phyloP scores from a whole-genome alignment of 768 basidiomycete genomes.

The Pisolithus marmoratus region DNA sequence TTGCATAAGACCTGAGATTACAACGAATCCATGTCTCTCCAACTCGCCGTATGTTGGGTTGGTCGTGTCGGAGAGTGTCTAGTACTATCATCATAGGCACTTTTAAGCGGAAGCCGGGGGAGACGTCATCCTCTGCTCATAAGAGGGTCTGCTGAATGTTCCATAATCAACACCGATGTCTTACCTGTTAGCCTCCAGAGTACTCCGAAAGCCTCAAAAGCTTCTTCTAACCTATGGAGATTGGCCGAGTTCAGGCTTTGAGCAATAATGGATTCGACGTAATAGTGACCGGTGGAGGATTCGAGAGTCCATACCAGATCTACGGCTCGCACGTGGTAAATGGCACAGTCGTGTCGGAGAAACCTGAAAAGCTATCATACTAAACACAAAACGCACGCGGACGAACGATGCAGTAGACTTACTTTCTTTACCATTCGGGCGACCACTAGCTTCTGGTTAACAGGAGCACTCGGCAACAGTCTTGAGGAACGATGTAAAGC shows the following conservation, averaged over 20 bases:
- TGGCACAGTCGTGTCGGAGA: conserved; percentile 55
- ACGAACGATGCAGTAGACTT: conserved; percentile 4
- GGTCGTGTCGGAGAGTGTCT: conserved; percentile 72
- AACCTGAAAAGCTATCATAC: conserved; percentile 60
- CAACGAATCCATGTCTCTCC: conserved; percentile 98
- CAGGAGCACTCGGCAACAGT: conserved; percentile 46
- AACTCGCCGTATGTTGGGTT: conserved; percentile 66
- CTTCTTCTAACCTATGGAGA: conserved; percentile 41
- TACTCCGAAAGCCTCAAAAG: conserved; percentile 86
- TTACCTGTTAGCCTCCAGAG: conserved; percentile 86
- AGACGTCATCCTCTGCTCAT: conserved; percentile 62
- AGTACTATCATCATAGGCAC: conserved; percentile 85
- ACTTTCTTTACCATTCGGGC: conserved; percentile 54
- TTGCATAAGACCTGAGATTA: conserved; percentile 81
- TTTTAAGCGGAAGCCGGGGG: conserved; percentile 80
- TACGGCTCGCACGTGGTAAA: conserved; percentile 79
- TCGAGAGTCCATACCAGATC: conserved; percentile 81
- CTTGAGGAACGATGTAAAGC: conserved; percentile 45
- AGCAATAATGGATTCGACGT: conserved; percentile 78
- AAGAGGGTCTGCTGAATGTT: conserved; percentile 3
- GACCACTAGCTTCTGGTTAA: conserved; percentile 54
- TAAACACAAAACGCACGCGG: conserved; percentile 2
- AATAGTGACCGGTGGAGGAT: conserved; percentile 42
- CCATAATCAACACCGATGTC: conserved; percentile 9
- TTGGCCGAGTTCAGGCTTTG: conserved; percentile 59